A percentile compares a stretch with the other conserved stretches of the same genome.
These are phyloP conservation scores for Oryza nivara DNA, from an alignment of 176 grass and related monocot genomes.

Conservation along the genomic window DNA sequence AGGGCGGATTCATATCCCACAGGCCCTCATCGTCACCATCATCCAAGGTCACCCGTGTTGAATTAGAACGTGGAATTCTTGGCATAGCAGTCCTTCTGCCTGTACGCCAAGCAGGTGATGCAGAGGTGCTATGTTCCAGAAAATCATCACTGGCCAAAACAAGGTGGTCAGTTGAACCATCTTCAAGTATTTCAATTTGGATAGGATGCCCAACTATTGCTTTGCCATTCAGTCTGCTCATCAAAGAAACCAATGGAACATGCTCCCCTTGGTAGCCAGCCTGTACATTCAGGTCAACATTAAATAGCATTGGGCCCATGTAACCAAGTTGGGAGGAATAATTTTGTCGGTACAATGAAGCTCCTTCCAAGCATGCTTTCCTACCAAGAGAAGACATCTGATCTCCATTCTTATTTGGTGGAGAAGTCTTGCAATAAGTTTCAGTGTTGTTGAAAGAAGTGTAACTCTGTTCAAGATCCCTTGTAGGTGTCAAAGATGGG, in stretches of 20 bases:
- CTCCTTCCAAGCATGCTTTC: constrained; percentile 36
- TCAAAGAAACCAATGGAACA: constrained; percentile 79
- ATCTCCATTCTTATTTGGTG: constrained; percentile 33
- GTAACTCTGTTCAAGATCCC: constrained; percentile 37
- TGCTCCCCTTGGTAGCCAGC: constrained; percentile 77
- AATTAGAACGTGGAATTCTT: constrained; percentile 63
- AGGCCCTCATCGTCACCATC: constrained; percentile 33
- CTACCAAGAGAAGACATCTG: constrained; percentile 22
- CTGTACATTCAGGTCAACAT: constrained; percentile 75
- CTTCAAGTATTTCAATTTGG: constrained; percentile 64
- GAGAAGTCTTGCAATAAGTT: constrained; percentile 48
- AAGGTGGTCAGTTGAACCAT: constrained; percentile 59
- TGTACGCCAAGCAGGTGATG: constrained; percentile 66
- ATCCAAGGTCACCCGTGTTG: constrained; percentile 43
- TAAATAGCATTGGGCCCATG: constrained; percentile 47
- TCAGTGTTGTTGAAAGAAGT: constrained; percentile 38
- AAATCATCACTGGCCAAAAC: constrained; percentile 42
- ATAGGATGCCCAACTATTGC: constrained; percentile 84
- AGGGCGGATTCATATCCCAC: constrained; percentile 33
- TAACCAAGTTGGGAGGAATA: constrained; percentile 38
- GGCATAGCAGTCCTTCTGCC: constrained; percentile 81
- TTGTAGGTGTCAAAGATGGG: constrained; percentile 38
- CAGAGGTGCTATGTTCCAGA: constrained; percentile 50
- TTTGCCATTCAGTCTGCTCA: constrained; percentile 85
- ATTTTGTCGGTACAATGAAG: constrained; percentile 46